Base-by-base conservation (phyloP, 2,329 filamentous ascomycete genomes). In the Microsporum audouinii region DNA sequence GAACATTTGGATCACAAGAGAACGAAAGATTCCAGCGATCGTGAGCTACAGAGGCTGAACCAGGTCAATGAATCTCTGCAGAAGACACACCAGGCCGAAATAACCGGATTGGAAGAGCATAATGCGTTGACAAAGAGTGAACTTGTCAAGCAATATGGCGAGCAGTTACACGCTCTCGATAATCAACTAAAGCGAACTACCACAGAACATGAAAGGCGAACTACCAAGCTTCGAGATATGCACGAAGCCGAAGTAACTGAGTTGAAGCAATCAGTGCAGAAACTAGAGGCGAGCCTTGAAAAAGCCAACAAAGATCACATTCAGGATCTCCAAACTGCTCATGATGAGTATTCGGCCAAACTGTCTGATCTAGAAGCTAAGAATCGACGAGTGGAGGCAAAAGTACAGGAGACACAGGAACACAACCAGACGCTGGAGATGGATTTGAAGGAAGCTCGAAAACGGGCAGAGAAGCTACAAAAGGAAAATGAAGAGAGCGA, bases 1-100 rank as follows among this genome's bases (percentile, higher is more conserved):
- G 88, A 91, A 69, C 84, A 88, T 68, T 83, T 85, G 5, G 86
- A 91, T 63, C 86, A 89, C 71, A 81, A 82, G 31, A 84, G 82
- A 64, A 81, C 83, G 1, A 87, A 85, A 64, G 84, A 88, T 62
- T 78, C 78, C 1, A 77, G 75, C 17, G 72, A 75, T 5, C 71
- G 81, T 14, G 85, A 88, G 63, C 66, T 85, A 47, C 72, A 74
- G 63, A 76, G 83, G 43, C 79, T 88, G 57, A 86, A 84, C 64
- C 82, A 79, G 39, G 80, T 87, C 65, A 89, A 89, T 61, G 86
- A 92, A 57, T 82, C 82, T 5, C 76, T 91, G 17, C 88, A 89
- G 66, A 80, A 80, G 55, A 82, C 84, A 38, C 88, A 94, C 68
- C 84, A 87, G 59, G 81, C 84, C 41, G 86, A 90, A 61, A 66